These are phyloP conservation scores for Aspergillus cejpii DNA, from an alignment of 2,329 filamentous ascomycete species.

Conservation along the genomic window DNA sequence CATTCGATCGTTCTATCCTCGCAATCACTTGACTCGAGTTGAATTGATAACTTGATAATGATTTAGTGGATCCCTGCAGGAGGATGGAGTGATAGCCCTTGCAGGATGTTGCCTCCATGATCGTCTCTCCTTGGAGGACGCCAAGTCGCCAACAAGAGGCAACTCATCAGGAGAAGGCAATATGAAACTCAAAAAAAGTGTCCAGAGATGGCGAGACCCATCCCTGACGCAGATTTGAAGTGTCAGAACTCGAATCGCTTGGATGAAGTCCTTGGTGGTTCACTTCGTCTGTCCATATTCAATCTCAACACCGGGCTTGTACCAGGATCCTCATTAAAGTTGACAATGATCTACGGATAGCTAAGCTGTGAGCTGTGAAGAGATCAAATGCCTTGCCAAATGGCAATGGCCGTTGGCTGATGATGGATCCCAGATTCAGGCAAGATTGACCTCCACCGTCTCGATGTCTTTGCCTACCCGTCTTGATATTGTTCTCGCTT, in stretches of 20 bases:
- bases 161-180: neutral
- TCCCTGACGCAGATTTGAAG: neutral
- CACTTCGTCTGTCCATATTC: neutral
- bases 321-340: neutral
- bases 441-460: neutral
- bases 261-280: neutral
- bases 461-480: conserved; percentile 2
- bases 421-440: neutral
- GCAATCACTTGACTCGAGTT: too few relatives aligned
- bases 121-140: neutral
- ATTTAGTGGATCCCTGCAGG: conserved; percentile 9
- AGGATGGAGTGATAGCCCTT: conserved; percentile 66
- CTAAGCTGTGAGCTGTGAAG: neutral
- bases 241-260: neutral
- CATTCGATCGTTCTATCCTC: too few relatives aligned
- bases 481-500: conserved; percentile 23
- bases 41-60: neutral
- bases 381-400: neutral
- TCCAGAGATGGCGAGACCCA: neutral
- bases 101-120: neutral
- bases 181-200: neutral
- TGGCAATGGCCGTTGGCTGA: neutral
- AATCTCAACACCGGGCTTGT: neutral
- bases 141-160: neutral
- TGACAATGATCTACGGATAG: neutral